Evolutionary conservation across 192 early-diverging fungal species (phyloP), one percentile per base, ranked within the genome.

Genomic region (Geosiphon pyriformis): DNA sequence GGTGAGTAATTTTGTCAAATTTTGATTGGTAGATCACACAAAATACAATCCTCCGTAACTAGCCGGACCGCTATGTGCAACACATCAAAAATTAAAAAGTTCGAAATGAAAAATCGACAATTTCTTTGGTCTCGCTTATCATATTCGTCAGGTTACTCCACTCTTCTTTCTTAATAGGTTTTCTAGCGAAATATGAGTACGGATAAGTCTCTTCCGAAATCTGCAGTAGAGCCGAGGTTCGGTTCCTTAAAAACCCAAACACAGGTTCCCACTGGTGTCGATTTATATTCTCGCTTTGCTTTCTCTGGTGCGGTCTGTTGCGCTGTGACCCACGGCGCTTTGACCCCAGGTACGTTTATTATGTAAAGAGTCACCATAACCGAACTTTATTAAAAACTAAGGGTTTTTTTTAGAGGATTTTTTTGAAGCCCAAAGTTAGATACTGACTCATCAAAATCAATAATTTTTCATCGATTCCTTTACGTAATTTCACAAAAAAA

Each of bases 241-340:
- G 37, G 7, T 42, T 15, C 37, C 37, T 42, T 42, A 42, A 42
- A 71, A 63, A 68, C 60, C 46, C 76, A 73, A 62, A 70, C 71
- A 59, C 34, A 70, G 17, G 70, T 71, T 22, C 76, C 78, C 59
- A 78, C 82, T 62, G 82, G 82, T 66, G 76, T 69, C 59, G 29
- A 25, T 47, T 75, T 84, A 30, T 84, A 84, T 57, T 70, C 80
- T 33, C 80, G 82, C 67, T 84, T 79, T 71, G 82, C 82, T 52
- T 69, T 84, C 42, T 80, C 82, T 53, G 82, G 82, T 72, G 82
- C 82, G 49, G 55, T 84, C 60, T 80, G 82, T 72, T 84, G 82
- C 70, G 74, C 72, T 72, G 70, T 84, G 74, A 84, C 82, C 63
- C 82, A 84, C 76, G 82, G 82, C 76, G 82, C 78, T 65, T 71